Evolutionary conservation across 306 rosid genomes (phyloP), one percentile per base, ranked within the genome.

Genomic region (Rosa multiflora): DNA sequence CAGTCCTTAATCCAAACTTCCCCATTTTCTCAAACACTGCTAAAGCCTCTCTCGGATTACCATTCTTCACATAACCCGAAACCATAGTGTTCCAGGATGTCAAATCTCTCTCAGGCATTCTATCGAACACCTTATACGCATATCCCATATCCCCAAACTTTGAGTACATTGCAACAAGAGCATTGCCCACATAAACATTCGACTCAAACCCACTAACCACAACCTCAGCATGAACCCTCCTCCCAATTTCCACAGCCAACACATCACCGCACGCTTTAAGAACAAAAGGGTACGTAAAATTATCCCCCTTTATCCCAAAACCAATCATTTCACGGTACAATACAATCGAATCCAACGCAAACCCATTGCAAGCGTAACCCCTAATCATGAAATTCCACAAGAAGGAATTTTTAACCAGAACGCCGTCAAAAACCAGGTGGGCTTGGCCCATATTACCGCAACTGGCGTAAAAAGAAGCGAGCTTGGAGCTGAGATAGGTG

Each of bases 221-320:
- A 26, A 77, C 91, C 85, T 81, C 86, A 37, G 82, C 79, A 58
- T 87, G 96, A 83, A 91, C 81, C 67, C 48, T 78, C 76, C 67
- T 86, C 39, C 91, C 91, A n/a, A 81, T 83, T 68, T 70, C 86
- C 58, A 20, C 23, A 67, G 82, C 52, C 67, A 86, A 53, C 81
- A 84, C 77, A 77, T 87, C 89, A 48, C 91, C 91, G 21, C 93
- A 89, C 6, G 88, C 91, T 82, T 89, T 86, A 10, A 89, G 85
- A 63, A 89, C 89, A 87, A 78, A 89, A 32, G 91, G 91, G 76
- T 84, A 89, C n/a, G 91, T 88, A 67, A 82, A 91, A 46, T 91
- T 75, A 68, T 91, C 88, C 5, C 82, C 80, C 78, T 78, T 86
- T 26, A 39, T 82, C 39, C 90, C 89, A 37, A 67, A 76, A 56